Percentiles rank a stretch among this genome's conserved stretches.
phyloP scores from a whole-genome alignment of 2,329 filamentous ascomycete species.

The Colletotrichum orbiculare region DNA sequence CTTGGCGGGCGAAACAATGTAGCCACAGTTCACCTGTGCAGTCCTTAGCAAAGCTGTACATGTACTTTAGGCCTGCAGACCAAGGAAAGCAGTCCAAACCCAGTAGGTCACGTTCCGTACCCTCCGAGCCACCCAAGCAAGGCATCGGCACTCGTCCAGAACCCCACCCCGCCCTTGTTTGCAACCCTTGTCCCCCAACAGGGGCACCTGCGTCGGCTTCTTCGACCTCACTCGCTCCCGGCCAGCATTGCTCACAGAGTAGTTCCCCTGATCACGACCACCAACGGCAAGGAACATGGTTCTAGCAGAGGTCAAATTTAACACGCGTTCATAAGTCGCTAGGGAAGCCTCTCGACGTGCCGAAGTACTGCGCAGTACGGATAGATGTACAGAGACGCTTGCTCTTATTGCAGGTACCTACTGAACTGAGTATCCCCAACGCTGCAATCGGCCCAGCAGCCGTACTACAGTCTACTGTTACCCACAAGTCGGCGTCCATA shows the following conservation, averaged over 20 bases:
- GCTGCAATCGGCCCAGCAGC: no score
- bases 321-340: constrained; percentile 8
- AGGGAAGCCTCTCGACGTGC: no score
- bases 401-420: no score
- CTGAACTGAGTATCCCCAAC: no score
- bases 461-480: no score
- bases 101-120: constrained; percentile 15
- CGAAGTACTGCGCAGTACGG: no score
- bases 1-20: no score
- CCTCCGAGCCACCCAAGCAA: constrained; percentile 32
- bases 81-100: no score
- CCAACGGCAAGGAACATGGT: constrained; percentile 26
- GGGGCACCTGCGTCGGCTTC: constrained; percentile 21
- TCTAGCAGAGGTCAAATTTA: constrained; percentile 14
- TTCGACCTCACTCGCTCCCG: constrained; percentile 28
- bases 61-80: constrained; percentile 4
- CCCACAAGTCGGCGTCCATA: no score
- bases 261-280: constrained; percentile 13
- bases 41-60: constrained; percentile 7
- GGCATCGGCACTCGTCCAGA: constrained; percentile 35
- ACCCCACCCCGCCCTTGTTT: constrained; percentile 32
- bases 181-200: constrained; percentile 25
- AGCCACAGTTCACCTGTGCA: no score
- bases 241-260: constrained; percentile 7
- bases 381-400: no score